Evolutionary conservation across 176 grass and related monocot genomes (phyloP), one percentile per base, ranked within the genome.

Genomic region (Lolium perenne): DNA sequence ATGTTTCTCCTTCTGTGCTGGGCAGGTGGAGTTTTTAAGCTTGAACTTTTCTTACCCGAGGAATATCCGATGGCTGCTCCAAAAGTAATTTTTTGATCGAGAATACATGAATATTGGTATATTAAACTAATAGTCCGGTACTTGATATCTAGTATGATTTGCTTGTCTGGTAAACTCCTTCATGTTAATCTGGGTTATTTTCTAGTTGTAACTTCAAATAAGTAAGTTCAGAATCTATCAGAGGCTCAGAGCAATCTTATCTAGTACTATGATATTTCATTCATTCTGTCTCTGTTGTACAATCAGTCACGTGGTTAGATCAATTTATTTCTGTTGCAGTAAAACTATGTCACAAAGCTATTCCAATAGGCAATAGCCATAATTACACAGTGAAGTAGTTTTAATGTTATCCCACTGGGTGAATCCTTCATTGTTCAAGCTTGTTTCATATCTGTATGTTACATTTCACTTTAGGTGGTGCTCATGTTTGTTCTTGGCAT

Each of bases 61-160:
- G 95, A 97, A 79, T 97, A 97, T 88, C 95, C 95, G 18, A 97
- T 97, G 95, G 95, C 95, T 57, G 89, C 95, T 26, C 95, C 95
- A 23, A 95, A 97, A 79, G 95, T 93, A 93, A 92, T 10, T 76
- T 77, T 26, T 89, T 76, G 14, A 57, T 49, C 17, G 0, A 57
- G 51, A 40, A 80, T 25, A 21, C 20, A 51, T 58, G 77, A 65
- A 38, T 74, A 12, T 56, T 80, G 1, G 32, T 78, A 51, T 14
- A 18, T 13, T 18, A 29, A 29, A 75, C 49, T 17, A 16, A 81
- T 85, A 29, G 16, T 26, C 40, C 1, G 26, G 14, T 13, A 66
- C 63, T 66, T 66, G 26, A 35, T 6, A 35, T 32, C 63, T 66
- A 40, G 10, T 16, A 45, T 71, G 25, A 75, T 32, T 49, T 89